Base-by-base conservation (phyloP, 192 early-diverging fungal species). In the Chytriomyces confervae region DNA sequence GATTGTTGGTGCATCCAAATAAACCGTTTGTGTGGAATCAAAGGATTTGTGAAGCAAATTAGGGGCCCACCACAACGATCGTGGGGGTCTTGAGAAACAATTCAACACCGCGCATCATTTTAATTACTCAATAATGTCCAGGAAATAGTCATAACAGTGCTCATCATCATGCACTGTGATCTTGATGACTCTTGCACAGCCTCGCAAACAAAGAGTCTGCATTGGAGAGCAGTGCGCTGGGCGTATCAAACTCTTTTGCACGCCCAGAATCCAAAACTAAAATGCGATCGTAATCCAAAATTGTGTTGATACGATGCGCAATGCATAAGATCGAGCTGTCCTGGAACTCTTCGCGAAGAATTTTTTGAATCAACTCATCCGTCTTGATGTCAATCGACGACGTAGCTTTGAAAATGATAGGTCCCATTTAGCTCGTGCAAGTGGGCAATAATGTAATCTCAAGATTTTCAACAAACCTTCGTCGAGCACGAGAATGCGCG, bases 361-460 rank as follows among this genome's bases (percentile, higher is more conserved):
- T 74, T 8, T 36, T 45, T 62, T 82, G 94, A 62, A 96, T 94
- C 49, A 90, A 68, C 44, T 85, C 84, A 77, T 69, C 92, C 87
- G 18, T 90, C 86, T 73, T 83, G 1, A 91, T 92, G 48, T 88
- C 89, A 79, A 92, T 83, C 69, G 93, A 92, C 5, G 92, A 89
- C 45, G 89, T 90, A 23, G 93, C 92, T 89, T 6, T 36, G 27
- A 9, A 27, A 13, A 75, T 44, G 44, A 36, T 1, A 36, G 36
- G 0, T 36, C 36, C 36, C 36, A 36, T 36, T 27, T 4, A 36
- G 36, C 4, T 36, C 36, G 36, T 27, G 36, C 9, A 47, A 48
- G 0, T 74, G n/a, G 66, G 48, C 5, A 9, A 66, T 9, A 23
- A 5, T 73, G 1, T 9, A 0, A 45, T 24, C n/a, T 8, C 9